Percentiles rank a stretch among this genome's conserved stretches.
Evolutionary conservation across 106 monocot genomes (phyloP).

Genomic region (Allium sativum): DNA sequence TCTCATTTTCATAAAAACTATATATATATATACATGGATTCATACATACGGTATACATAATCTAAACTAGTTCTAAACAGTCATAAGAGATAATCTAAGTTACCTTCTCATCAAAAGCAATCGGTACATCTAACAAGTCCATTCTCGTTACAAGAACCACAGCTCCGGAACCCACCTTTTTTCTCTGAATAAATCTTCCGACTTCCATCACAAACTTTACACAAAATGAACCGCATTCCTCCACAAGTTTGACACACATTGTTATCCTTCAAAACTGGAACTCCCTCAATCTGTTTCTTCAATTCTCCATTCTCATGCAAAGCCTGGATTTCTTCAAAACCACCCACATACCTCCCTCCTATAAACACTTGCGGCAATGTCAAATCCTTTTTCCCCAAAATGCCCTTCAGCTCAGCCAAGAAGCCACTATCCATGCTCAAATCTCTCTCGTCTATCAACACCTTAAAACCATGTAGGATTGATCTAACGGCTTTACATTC

Average conservation of each 20-base stretch:
- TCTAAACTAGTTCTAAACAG: no score
- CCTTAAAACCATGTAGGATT: constrained; percentile 37
- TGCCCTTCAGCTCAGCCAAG: constrained; percentile 38
- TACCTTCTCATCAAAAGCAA: constrained; percentile 2
- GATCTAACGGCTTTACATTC: constrained; percentile 31
- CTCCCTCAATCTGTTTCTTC: constrained; percentile 30
- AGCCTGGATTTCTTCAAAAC: constrained; percentile 64
- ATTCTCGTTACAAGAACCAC: constrained; percentile 60
- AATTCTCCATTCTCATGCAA: constrained; percentile 72
- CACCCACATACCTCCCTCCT: constrained; percentile 59
- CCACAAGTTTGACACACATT: constrained; percentile 38
- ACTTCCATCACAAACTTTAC: constrained; percentile 47
- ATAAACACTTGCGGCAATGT: constrained; percentile 58
- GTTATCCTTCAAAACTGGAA: constrained; percentile 14
- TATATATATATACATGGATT: no score
- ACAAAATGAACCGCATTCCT: constrained; percentile 57
- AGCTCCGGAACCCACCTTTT: constrained; percentile 32
- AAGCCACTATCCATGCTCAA: constrained; percentile 43
- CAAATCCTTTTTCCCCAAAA: constrained; percentile 13
- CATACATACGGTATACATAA: no score
- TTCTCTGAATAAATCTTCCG: constrained; percentile 45
- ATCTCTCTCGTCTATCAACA: constrained; percentile 54
- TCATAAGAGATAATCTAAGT: no score
- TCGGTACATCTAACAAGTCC: constrained; percentile 44
- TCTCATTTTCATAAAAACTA: no score